These are phyloP conservation scores for Citeromyces matritensis DNA, from an alignment of 805 yeast genomes.

Conservation along the genomic window DNA sequence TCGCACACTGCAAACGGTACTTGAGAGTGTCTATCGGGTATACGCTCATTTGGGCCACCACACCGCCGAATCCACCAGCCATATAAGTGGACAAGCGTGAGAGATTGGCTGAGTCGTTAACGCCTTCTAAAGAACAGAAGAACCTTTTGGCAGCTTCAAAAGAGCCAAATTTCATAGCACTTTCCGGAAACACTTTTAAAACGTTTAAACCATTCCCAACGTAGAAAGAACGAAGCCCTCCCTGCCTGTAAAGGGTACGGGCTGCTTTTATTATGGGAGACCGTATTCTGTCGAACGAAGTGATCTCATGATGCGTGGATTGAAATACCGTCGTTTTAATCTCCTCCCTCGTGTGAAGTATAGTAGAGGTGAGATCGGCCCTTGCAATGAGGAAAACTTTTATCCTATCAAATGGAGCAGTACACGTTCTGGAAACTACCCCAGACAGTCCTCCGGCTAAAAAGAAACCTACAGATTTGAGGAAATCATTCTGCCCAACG, in stretches of 20 bases:
- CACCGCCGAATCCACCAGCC: constrained; percentile 96
- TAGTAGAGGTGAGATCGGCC: constrained; percentile 62
- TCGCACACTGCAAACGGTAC: constrained; percentile 87
- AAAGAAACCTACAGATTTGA: constrained; percentile 81
- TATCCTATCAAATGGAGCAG: constrained; percentile 93
- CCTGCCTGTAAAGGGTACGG: constrained; percentile 67
- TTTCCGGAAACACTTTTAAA: constrained; percentile 90
- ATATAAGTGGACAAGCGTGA: constrained; percentile 70
- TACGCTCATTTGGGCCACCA: constrained; percentile 79
- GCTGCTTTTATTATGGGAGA: constrained; percentile 78
- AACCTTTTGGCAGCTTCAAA: constrained; percentile 77
- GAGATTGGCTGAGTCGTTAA: constrained; percentile 49
- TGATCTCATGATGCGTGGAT: constrained; percentile 23
- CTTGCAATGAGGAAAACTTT: constrained; percentile 90
- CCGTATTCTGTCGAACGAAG: constrained; percentile 26
- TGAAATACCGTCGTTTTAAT: constrained; percentile 9
- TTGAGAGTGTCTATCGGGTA: constrained; percentile 94
- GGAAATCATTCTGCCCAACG: constrained; percentile 49
- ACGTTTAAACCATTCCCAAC: constrained; percentile 92
- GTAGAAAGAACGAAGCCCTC: constrained; percentile 78
- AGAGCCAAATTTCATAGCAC: constrained; percentile 94
- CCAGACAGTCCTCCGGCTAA: constrained; percentile 94
- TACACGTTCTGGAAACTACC: constrained; percentile 87
- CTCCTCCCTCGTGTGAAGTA: constrained; percentile 38
- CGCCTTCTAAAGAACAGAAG: constrained; percentile 65